A percentile compares a stretch with the other conserved stretches of the same genome.
Evolutionary conservation across 2,329 filamentous ascomycete species (phyloP).

Genomic region (Trichoderma sp.): DNA sequence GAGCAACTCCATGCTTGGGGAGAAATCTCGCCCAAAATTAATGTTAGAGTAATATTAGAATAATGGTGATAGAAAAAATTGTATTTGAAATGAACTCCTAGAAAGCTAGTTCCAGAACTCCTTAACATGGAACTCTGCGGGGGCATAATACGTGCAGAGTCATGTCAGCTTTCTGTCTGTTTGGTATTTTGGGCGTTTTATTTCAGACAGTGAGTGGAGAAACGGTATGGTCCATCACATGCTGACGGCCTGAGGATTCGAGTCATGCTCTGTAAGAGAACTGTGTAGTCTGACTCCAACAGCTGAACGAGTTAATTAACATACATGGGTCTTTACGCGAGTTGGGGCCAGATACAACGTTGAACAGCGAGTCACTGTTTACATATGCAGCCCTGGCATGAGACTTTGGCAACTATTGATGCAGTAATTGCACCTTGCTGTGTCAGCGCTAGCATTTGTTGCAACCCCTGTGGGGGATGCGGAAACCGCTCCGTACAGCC

Average conservation of each 20-base stretch:
- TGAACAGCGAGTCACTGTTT: not conserved
- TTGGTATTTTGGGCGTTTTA: not conserved
- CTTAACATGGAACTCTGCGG: not conserved
- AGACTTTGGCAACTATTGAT: not conserved
- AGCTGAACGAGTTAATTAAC: not conserved
- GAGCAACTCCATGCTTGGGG: not conserved
- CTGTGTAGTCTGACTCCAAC: not conserved
- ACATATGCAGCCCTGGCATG: not conserved
- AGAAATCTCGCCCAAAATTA: not conserved
- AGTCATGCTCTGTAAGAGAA: not conserved
- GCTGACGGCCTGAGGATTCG: not conserved
- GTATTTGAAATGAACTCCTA: not conserved
- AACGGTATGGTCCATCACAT: not conserved
- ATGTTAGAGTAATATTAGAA: not conserved
- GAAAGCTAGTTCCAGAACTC: not conserved
- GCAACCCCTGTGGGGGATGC: not conserved
- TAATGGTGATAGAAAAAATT: not conserved
- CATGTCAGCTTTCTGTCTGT: not conserved
- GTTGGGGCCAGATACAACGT: not conserved
- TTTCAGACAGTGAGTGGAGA: not conserved
- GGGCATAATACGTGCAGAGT: not conserved
- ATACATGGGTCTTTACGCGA: not conserved
- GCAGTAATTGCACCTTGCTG: not conserved
- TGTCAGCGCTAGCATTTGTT: not conserved
- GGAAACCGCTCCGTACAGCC: not conserved